Conservation (phyloP, 75 land plant genomes). For the Gnetum montanum region DNA sequence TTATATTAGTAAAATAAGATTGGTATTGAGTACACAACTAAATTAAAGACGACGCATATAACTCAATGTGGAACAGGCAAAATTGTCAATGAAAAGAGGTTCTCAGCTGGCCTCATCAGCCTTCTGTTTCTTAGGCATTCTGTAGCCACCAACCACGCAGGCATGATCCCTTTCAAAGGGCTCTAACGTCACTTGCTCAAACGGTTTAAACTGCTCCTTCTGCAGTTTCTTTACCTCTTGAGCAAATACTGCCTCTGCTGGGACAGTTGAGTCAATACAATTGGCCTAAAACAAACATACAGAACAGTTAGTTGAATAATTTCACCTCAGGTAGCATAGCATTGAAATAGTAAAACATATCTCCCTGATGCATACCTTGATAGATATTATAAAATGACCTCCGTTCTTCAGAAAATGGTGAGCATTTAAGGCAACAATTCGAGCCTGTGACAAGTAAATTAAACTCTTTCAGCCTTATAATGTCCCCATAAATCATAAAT, state of each 20-base stretch:
- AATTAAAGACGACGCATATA: too few species aligned
- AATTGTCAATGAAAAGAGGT: too few species aligned
- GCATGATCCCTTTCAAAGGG: constrained; percentile 93
- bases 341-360: too few species aligned
- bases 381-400: constrained; percentile 91
- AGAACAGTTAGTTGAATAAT: neutral
- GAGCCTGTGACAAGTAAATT: too few species aligned
- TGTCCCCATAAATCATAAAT: too few species aligned
- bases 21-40: too few species aligned
- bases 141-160: constrained; percentile 84
- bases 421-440: constrained; percentile 83
- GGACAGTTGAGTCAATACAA: constrained; percentile 85
- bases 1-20: too few species aligned
- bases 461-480: too few species aligned
- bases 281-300: constrained; percentile 51
- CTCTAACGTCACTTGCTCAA: constrained; percentile 81
- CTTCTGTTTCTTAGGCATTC: constrained; percentile 73
- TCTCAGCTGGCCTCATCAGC: constrained; percentile 11
- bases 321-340: too few species aligned
- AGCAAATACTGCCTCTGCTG: constrained; percentile 62
- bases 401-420: constrained; percentile 79
- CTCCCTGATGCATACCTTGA: constrained; percentile 67
- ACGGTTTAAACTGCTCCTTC: constrained; percentile 76
- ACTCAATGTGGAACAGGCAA: too few species aligned
- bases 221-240: constrained; percentile 59